Percentiles rank a stretch among this genome's conserved stretches.
These are phyloP conservation scores for Cyclanthera cordifolia DNA, from an alignment of 306 rosid genomes.

Conservation along the genomic window DNA sequence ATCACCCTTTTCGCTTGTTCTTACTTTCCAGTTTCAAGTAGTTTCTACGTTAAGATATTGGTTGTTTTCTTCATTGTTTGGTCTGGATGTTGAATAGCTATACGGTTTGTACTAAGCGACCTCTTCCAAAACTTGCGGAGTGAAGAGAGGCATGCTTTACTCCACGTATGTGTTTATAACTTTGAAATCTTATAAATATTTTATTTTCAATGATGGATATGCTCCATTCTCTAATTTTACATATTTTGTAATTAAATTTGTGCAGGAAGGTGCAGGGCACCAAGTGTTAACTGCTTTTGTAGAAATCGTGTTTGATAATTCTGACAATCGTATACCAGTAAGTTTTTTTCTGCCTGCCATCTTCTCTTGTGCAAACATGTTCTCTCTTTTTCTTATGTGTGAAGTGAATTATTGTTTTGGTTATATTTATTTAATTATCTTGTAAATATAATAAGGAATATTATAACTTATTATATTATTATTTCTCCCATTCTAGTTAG, in stretches of 20 bases:
- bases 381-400: neutral
- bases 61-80: constrained; percentile 2
- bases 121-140: constrained; percentile 74
- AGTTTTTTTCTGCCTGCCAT: constrained; percentile 8
- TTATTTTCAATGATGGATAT: neutral
- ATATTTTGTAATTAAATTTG: constrained; percentile 10
- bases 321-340: constrained; percentile 97
- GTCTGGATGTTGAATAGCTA: constrained; percentile 40
- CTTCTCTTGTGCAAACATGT: neutral
- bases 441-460: too few species aligned
- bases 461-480: too few species aligned
- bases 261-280: constrained; percentile 95
- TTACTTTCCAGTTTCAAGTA: constrained; percentile 8
- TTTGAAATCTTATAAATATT: neutral
- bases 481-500: too few species aligned
- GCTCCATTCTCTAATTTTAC: neutral
- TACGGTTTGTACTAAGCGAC: constrained; percentile 88
- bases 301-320: constrained; percentile 93
- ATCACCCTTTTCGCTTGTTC: constrained; percentile 1
- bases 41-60: constrained; percentile 11
- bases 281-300: constrained; percentile 86
- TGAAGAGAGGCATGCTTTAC: constrained; percentile 78
- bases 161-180: constrained; percentile 55
- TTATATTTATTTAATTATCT: too few species aligned
- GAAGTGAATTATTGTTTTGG: too few species aligned